phyloP scores from a whole-genome alignment of 2,329 filamentous ascomycete species.

The Beauveria asiatica region DNA sequence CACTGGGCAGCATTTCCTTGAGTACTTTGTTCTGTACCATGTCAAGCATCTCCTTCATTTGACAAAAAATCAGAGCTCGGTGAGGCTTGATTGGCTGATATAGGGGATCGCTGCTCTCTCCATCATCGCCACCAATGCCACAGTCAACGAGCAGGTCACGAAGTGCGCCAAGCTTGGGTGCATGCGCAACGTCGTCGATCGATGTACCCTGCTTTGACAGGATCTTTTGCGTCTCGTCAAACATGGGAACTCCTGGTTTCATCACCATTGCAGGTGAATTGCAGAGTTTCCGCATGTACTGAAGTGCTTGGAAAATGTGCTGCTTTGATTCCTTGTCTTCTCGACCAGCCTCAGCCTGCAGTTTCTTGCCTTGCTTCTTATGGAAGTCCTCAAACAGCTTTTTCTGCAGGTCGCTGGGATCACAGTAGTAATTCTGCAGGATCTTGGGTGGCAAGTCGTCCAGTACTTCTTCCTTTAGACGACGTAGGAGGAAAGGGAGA shows the following conservation, averaged over 20 bases:
- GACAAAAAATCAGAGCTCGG: constrained; percentile 92
- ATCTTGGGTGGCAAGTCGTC: constrained; percentile 97
- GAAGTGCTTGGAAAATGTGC: constrained; percentile 97
- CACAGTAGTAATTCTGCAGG: constrained; percentile 98
- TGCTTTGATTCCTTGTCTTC: constrained; percentile 91
- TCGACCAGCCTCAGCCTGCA: constrained; percentile 73
- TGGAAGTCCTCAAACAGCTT: constrained; percentile 95
- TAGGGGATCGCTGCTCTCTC: constrained; percentile 49
- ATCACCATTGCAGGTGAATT: constrained; percentile 95
- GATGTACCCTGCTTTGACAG: constrained; percentile 71
- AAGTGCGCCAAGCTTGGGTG: constrained; percentile 84
- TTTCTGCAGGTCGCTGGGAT: constrained; percentile 88
- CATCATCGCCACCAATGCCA: constrained; percentile 75
- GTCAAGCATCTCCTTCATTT: constrained; percentile 99
- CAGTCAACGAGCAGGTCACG: constrained; percentile 96
- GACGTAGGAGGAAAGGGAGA: constrained; percentile 86
- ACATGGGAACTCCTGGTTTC: constrained; percentile 86
- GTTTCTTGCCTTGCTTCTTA: constrained; percentile 83
- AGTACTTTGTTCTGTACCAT: constrained; percentile 95
- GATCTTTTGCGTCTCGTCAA: constrained; percentile 76
- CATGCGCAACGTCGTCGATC: constrained; percentile 77
- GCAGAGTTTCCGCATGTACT: constrained; percentile 99
- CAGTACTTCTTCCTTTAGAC: constrained; percentile 94
- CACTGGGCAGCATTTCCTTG: constrained; percentile 80
- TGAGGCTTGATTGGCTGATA: constrained; percentile 89